phyloP scores from a whole-genome alignment of 768 basidiomycete genomes.

The Serpula lacrymans region DNA sequence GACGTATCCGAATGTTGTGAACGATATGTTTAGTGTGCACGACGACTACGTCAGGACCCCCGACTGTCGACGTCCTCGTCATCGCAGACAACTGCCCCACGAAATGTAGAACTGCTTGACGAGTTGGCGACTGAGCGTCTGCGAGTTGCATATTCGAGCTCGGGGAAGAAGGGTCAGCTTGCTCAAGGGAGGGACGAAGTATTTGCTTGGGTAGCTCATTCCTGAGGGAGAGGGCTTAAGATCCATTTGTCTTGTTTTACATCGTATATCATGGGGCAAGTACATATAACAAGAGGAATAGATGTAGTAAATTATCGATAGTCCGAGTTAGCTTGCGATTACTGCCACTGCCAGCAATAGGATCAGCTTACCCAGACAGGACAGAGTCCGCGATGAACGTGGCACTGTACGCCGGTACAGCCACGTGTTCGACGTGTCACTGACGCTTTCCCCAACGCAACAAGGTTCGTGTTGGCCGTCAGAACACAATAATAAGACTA shows the following conservation, averaged over 20 bases:
- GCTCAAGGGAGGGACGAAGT: constrained; percentile 42
- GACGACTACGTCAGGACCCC: constrained; percentile 45
- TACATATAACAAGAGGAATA: no score
- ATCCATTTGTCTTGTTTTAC: neutral
- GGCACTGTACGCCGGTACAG: no score
- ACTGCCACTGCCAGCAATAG: no score
- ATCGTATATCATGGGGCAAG: neutral
- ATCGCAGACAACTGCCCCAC: constrained; percentile 57
- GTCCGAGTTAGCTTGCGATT: no score
- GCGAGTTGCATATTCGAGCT: constrained; percentile 55
- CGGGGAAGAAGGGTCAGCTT: constrained; percentile 31
- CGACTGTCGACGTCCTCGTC: constrained; percentile 40
- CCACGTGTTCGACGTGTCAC: constrained; percentile 4
- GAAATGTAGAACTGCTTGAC: constrained; percentile 56
- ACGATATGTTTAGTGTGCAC: constrained; percentile 47
- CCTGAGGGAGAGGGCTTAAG: no score
- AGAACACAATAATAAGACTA: no score
- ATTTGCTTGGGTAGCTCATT: constrained; percentile 39
- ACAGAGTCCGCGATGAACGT: no score
- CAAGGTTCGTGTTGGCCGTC: no score
- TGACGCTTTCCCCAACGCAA: no score
- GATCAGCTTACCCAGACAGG: no score
- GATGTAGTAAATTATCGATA: no score
- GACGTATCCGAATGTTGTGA: constrained; percentile 6
- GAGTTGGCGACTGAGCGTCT: constrained; percentile 73